Evolutionary conservation across 495 filamentous ascomycete genomes (phyloP), one percentile per base, ranked within the genome.

Genomic region (Hypoxylon fragiforme): DNA sequence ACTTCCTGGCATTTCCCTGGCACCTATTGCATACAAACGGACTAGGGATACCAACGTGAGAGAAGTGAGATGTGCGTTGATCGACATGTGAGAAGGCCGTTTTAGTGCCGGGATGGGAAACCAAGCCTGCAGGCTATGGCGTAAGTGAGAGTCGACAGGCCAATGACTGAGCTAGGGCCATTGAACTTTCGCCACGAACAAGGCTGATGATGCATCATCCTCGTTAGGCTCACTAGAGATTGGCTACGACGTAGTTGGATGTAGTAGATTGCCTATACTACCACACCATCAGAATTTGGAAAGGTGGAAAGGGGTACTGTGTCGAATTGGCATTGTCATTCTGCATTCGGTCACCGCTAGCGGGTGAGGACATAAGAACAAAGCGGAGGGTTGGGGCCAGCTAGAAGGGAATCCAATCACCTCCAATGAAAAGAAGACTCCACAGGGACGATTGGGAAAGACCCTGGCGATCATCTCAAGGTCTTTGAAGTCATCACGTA

Each of bases 381-480:
- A 39, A 61, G 31, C 13, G 24, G 54, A 54, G 50, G 30, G 13
- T 5, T 13, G 34, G 34, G 13, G n/a, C n/a, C n/a, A n/a, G n/a
- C n/a, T n/a, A n/a, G n/a, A n/a, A n/a, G n/a, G n/a, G n/a, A n/a
- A n/a, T n/a, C n/a, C 13, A 18, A 16, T 46, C 34, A 36, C 11
- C 22, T 30, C 42, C 46, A 45, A 31, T 49, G 34, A 24, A 38
- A 64, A 21, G 36, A 34, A 14, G 26, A 44, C 46, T 51, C 46
- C 46, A 56, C 47, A 52, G 41, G 28, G 36, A 34, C 36, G 37
- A 62, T 51, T 48, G 12, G 63, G 62, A 60, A 68, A 71, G 70
- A 71, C 70, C 70, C 70, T 71, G 66, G 64, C 53, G 70, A 70
- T 73, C 70, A 24, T 36, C 56, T 47, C 31, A 31, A 35, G 46